These are phyloP conservation scores for Russula lepida DNA, from an alignment of 768 basidiomycete species.

Conservation along the genomic window DNA sequence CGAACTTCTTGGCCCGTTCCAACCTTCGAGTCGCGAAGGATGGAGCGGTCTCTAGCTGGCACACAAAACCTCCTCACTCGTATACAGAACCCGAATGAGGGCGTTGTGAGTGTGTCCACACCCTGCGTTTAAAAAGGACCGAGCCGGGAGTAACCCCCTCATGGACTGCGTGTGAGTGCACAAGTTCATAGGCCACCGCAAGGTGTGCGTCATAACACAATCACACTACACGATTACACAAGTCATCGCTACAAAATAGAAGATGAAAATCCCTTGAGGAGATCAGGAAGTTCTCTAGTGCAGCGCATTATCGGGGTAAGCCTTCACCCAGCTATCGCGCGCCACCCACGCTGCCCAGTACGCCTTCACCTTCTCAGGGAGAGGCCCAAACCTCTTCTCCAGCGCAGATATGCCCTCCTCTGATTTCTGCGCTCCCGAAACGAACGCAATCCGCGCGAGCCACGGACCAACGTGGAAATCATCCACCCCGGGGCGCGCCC, in stretches of 20 bases:
- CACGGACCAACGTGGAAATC: slow-evolving; percentile 49
- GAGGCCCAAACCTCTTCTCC: slow-evolving; percentile 33
- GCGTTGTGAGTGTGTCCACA: too few relatives aligned
- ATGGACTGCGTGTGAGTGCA: too few relatives aligned
- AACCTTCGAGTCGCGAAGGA: too few relatives aligned
- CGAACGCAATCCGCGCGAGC: slow-evolving; percentile 40
- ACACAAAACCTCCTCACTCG: too few relatives aligned
- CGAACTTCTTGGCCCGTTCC: too few relatives aligned
- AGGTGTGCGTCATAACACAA: not conserved
- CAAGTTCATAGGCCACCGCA: too few relatives aligned
- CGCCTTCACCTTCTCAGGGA: slow-evolving; percentile 32
- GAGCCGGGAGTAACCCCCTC: too few relatives aligned
- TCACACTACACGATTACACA: too few relatives aligned
- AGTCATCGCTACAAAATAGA: not conserved
- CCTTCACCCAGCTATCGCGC: slow-evolving; percentile 37
- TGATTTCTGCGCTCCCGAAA: slow-evolving; percentile 31
- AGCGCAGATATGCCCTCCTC: slow-evolving; percentile 33
- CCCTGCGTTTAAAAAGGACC: too few relatives aligned
- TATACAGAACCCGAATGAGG: too few relatives aligned
- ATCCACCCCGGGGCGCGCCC: slow-evolving; percentile 40
- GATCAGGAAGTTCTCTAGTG: not conserved
- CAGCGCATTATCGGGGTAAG: slow-evolving; percentile 26
- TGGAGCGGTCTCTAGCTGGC: too few relatives aligned
- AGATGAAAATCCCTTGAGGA: not conserved
- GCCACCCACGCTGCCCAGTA: slow-evolving; percentile 41